Percentiles rank a stretch among this genome's conserved stretches.
Evolutionary conservation across 2,329 filamentous ascomycete genomes (phyloP).

Genomic region (Cadophora luteo-olivacea): DNA sequence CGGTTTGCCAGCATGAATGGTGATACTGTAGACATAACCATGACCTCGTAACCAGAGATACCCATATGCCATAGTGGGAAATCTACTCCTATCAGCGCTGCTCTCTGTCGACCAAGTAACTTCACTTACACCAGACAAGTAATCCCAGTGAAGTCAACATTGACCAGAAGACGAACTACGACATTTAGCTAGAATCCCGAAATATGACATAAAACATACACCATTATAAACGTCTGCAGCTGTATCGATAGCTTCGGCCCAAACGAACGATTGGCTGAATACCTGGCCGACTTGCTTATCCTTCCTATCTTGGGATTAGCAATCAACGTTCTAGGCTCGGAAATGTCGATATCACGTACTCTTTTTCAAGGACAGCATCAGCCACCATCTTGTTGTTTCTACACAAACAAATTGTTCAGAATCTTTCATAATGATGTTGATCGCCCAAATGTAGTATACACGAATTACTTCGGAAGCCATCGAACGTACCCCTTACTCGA

Average conservation of each 20-base stretch:
- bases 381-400: conserved; percentile 52
- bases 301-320: conserved; percentile 62
- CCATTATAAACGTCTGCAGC: conserved; percentile 91
- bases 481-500: conserved; percentile 97
- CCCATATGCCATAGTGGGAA: conserved; percentile 99
- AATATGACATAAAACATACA: conserved; percentile 55
- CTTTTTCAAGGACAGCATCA: conserved; percentile 68
- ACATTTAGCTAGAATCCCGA: conserved; percentile 26
- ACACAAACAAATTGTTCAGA: conserved; percentile 46
- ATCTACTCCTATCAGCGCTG: conserved; percentile 56
- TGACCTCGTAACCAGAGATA: conserved; percentile 91
- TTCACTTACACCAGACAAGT: conserved; percentile 85
- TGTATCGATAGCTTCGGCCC: conserved; percentile 78
- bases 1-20: conserved; percentile 79
- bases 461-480: conserved; percentile 87
- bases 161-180: conserved; percentile 92
- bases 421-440: conserved; percentile 39
- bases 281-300: conserved; percentile 74
- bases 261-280: conserved; percentile 75
- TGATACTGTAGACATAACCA: conserved; percentile 84
- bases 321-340: conserved; percentile 39
- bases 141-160: conserved; percentile 89
- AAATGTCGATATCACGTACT: conserved; percentile 60
- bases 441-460: conserved; percentile 53
- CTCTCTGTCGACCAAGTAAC: background rate